Percentiles rank a stretch among this genome's conserved stretches.
Conservation (phyloP, 768 basidiomycete species). For the Mycena galopus region DNA sequence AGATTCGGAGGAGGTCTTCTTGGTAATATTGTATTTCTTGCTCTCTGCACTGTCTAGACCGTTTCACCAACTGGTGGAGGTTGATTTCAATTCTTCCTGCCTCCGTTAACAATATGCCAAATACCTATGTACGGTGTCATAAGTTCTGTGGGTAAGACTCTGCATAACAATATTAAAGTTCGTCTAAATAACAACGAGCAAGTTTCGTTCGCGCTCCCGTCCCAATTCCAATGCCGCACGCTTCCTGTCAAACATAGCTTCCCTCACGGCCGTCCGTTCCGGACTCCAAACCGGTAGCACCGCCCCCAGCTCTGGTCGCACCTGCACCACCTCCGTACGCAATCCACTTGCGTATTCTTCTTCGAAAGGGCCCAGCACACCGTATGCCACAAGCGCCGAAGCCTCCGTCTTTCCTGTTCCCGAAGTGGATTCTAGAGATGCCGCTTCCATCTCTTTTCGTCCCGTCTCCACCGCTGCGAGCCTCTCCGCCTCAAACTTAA, state of each 20-base stretch:
- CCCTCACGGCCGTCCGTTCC: slow-evolving; percentile 23
- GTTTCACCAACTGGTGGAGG: neutral
- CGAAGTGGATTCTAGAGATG: neutral
- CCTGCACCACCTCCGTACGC: slow-evolving; percentile 22
- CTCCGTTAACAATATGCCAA: too few relatives aligned
- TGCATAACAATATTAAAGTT: too few relatives aligned
- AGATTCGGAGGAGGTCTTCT: neutral
- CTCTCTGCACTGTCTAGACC: neutral
- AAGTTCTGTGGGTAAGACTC: too few relatives aligned
- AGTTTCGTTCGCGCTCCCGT: neutral
- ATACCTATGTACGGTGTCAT: too few relatives aligned
- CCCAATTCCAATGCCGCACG: slow-evolving; percentile 20
- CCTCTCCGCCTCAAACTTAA: slow-evolving; percentile 42
- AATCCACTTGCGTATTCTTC: slow-evolving; percentile 19
- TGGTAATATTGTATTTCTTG: neutral
- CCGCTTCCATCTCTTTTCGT: slow-evolving; percentile 15
- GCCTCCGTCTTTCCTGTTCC: neutral
- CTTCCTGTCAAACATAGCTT: slow-evolving; percentile 27
- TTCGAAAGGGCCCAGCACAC: slow-evolving; percentile 29
- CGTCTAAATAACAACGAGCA: neutral
- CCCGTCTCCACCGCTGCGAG: slow-evolving; percentile 33
- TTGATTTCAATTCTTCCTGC: too few relatives aligned
- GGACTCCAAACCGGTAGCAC: slow-evolving; percentile 27
- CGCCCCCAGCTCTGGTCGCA: slow-evolving; percentile 20
- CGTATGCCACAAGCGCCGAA: slow-evolving; percentile 25